A percentile compares a stretch with the other conserved stretches of the same genome.
These are phyloP conservation scores for Malus fusca DNA, from an alignment of 306 rosid species.

Conservation along the genomic window DNA sequence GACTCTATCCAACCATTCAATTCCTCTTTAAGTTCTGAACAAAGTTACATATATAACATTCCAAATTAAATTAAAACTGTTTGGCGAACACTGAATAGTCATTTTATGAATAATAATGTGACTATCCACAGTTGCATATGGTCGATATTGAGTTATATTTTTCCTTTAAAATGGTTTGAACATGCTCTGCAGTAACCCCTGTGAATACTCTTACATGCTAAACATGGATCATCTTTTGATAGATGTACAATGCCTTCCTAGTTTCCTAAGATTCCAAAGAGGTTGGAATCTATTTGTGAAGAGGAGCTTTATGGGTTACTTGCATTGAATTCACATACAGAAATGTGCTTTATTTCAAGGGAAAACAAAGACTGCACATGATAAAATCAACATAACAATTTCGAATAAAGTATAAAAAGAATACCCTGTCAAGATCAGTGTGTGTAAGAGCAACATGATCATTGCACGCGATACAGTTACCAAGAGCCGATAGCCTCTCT, in stretches of 20 bases:
- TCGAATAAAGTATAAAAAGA: neutral
- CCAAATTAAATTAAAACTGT: neutral
- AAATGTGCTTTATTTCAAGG: neutral
- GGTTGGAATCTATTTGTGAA: neutral
- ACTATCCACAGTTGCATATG: neutral
- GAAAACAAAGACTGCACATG: neutral
- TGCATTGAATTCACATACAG: neutral
- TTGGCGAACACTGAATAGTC: neutral
- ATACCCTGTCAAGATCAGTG: conserved; percentile 91
- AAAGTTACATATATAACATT: neutral
- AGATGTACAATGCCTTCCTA: neutral
- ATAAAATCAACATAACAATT: neutral
- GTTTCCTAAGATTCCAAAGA: neutral
- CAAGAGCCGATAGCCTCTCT: conserved; percentile 85
- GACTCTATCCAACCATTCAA: neutral
- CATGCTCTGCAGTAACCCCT: neutral
- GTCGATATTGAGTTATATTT: neutral
- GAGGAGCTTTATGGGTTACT: neutral
- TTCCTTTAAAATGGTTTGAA: neutral
- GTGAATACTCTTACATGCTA: neutral
- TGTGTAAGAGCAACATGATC: conserved; percentile 94
- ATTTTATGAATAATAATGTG: neutral
- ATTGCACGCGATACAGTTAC: conserved; percentile 90
- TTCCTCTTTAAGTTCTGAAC: neutral
- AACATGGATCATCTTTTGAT: neutral